Evolutionary conservation across 768 basidiomycete genomes (phyloP), one percentile per base, ranked within the genome.

Genomic region (Collybiopsis luxurians): DNA sequence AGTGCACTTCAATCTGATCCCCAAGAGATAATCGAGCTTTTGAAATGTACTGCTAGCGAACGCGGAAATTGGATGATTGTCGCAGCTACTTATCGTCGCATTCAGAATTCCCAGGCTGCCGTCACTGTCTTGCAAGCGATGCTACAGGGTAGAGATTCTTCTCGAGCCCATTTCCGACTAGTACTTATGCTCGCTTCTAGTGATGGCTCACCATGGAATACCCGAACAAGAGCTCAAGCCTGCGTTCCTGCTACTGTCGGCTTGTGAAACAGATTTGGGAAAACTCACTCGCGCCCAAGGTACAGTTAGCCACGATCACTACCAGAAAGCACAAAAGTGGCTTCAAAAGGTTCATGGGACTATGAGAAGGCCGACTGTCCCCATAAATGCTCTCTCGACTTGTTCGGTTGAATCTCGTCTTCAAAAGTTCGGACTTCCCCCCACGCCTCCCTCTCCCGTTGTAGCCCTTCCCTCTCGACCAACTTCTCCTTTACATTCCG

Each of bases 11-110:
- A 75, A 56, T 68, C 71, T n/a, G 71, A 83, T 63, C 78, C 80
- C 6, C 59, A 62, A 27, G 65, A 71, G 7, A 75, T 82, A 51
- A 80, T 84, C 34, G 66, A 72, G 39, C 64, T 83, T 10, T 70
- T 86, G 4, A 77, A 73, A 56, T 58, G 66, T 4, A 74, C 79
- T 2, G 66, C 68, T 4, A 75, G 76, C 44, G 81, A 81, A 59
- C 73, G 77, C 48, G 80, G 75, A 27, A 79, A 73, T 57, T 86
- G 83, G 81, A 79, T 85, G 74, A 69, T 78, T 12, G 79, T 82
- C 17, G 83, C 70, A 5, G 81, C 76, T 1, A 72, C 75, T 60
- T 85, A 84, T 67, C 79, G 83, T 47, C 71, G 80, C 23, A 71
- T 61, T 24, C 77, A 78, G n/a, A 76, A 80, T 51, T 63, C 75